Conservation (phyloP, 2,329 filamentous ascomycete species). For the Alternaria sp. region DNA sequence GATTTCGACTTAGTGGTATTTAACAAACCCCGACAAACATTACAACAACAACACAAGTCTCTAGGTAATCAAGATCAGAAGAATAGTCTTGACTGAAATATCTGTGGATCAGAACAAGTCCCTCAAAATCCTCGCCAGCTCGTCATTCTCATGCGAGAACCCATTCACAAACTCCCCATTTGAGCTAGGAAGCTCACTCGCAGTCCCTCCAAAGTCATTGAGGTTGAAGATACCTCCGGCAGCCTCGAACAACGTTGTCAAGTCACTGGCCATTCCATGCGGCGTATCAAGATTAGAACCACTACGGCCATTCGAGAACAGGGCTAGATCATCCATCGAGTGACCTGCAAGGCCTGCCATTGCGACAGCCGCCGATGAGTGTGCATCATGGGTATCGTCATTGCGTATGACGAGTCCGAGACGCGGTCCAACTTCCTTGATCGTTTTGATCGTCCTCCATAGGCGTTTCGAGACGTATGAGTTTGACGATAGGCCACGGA, state of each 20-base stretch:
- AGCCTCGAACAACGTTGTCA: conserved; percentile 70
- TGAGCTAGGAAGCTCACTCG: conserved; percentile 46
- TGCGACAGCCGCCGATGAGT: conserved; percentile 69
- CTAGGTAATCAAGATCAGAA: background rate
- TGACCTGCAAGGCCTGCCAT: conserved; percentile 72
- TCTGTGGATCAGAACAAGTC: conserved; percentile 61
- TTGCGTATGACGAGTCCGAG: conserved; percentile 66
- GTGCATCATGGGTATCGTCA: conserved; percentile 61
- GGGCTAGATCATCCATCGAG: conserved; percentile 64
- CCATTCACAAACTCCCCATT: conserved; percentile 56
- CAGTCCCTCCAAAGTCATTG: conserved; percentile 37
- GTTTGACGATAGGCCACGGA: conserved; percentile 75
- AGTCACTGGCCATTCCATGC: conserved; percentile 68
- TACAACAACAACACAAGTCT: background rate
- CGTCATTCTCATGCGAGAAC: conserved; percentile 67
- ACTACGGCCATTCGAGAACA: conserved; percentile 55
- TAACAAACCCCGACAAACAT: background rate
- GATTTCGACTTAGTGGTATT: background rate
- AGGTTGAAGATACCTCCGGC: conserved; percentile 60
- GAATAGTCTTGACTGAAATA: background rate
- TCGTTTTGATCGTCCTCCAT: conserved; percentile 74
- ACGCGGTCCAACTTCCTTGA: conserved; percentile 75
- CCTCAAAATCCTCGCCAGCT: conserved; percentile 66
- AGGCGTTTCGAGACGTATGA: conserved; percentile 76
- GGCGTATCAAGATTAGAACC: conserved; percentile 58